Percentiles rank a stretch among this genome's conserved stretches.
Evolutionary conservation across 192 early-diverging fungal genomes (phyloP).

Genomic region (Coemansia sp.): DNA sequence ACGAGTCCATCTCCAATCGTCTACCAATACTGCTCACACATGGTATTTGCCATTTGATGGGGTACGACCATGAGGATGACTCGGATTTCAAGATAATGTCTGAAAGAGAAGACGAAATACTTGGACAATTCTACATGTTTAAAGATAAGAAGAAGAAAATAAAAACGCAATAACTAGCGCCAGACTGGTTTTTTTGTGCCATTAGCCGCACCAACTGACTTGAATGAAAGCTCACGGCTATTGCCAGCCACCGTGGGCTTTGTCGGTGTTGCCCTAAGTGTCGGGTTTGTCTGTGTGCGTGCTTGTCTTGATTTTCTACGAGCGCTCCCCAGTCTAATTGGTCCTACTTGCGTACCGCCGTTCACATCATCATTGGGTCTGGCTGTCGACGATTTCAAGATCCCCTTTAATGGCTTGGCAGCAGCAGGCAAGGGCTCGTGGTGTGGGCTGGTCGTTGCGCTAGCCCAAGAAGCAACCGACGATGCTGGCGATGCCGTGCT

Average conservation of each 20-base stretch:
- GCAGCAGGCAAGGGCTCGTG: slow-evolving; percentile 48
- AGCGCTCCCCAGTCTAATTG: slow-evolving; percentile 34
- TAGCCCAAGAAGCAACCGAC: slow-evolving; percentile 43
- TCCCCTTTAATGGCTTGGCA: slow-evolving; percentile 42
- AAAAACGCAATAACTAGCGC: slow-evolving; percentile 19
- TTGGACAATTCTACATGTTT: slow-evolving; percentile 20
- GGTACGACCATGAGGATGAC: slow-evolving; percentile 63
- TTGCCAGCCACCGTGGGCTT: slow-evolving; percentile 12
- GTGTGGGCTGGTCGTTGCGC: slow-evolving; percentile 37
- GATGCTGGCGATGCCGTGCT: slow-evolving; percentile 29
- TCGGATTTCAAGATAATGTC: slow-evolving; percentile 47
- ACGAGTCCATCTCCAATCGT: slow-evolving; percentile 49
- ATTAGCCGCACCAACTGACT: slow-evolving; percentile 24
- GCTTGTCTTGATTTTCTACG: slow-evolving; percentile 44
- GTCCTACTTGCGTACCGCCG: slow-evolving; percentile 15
- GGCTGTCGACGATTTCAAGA: slow-evolving; percentile 32
- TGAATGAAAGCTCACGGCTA: slow-evolving; percentile 38
- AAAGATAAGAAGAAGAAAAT: not conserved
- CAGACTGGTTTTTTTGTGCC: slow-evolving; percentile 33
- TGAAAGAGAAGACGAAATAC: slow-evolving; percentile 33
- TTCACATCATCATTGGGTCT: not conserved
- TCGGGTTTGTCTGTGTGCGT: slow-evolving; percentile 32
- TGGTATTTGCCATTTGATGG: slow-evolving; percentile 68
- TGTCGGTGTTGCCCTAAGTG: slow-evolving; percentile 26
- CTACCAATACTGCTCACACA: slow-evolving; percentile 62